Conservation (phyloP, 495 filamentous ascomycete species). For the Parathielavia hyrcaniae region DNA sequence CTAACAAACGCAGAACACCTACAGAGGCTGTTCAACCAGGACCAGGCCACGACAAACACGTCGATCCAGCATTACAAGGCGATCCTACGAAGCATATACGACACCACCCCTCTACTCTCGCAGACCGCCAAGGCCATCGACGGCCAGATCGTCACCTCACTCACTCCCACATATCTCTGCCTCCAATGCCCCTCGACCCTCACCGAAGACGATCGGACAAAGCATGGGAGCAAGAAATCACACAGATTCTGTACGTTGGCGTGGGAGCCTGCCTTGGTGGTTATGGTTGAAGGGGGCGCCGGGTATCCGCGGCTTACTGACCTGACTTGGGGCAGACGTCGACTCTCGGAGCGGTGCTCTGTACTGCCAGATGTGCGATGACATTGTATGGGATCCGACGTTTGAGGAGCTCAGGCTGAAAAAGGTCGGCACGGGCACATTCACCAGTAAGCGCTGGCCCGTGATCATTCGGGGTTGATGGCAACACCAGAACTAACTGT, state of each 20-base stretch:
- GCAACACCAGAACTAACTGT: neutral
- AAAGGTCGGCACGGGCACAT: conserved; percentile 50
- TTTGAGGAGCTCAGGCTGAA: conserved; percentile 63
- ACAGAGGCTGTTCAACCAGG: conserved; percentile 47
- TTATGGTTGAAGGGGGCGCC: neutral
- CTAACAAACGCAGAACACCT: conserved; percentile 45
- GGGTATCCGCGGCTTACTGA: conserved; percentile 16
- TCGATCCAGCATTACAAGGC: conserved; percentile 51
- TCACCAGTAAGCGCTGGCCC: conserved; percentile 32
- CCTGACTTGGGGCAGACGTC: conserved; percentile 52
- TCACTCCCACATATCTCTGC: conserved; percentile 62
- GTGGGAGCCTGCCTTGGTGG: neutral
- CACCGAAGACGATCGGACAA: conserved; percentile 49
- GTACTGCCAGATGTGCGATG: conserved; percentile 77
- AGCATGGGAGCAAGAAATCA: conserved; percentile 51
- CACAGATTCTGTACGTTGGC: conserved; percentile 59
- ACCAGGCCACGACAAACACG: conserved; percentile 43
- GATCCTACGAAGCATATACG: conserved; percentile 46
- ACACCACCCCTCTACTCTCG: conserved; percentile 41
- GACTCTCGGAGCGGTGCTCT: conserved; percentile 71
- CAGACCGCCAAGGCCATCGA: conserved; percentile 47
- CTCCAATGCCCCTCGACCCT: conserved; percentile 59
- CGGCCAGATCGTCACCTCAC: conserved; percentile 39
- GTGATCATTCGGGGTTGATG: neutral
- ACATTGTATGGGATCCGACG: conserved; percentile 81